Percentiles rank a stretch among this genome's conserved stretches.
Conservation (phyloP, 176 grass and related monocot genomes). For the Cocos nucifera region DNA sequence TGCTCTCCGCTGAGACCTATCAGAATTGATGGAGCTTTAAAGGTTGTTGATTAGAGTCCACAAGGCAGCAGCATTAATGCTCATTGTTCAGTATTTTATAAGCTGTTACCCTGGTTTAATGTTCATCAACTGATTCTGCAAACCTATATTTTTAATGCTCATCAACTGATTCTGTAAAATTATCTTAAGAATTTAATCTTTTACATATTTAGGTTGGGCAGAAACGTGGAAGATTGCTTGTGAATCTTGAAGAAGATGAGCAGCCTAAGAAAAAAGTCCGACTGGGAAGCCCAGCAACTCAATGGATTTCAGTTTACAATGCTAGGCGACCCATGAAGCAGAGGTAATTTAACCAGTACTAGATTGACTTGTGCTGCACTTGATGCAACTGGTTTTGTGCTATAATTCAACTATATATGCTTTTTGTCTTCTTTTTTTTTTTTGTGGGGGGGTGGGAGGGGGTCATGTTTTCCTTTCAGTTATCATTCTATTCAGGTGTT, state of each 20-base stretch:
- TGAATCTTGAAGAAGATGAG: slow-evolving; percentile 89
- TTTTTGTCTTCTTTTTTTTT: too few species aligned
- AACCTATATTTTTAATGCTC: neutral
- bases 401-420: too few species aligned
- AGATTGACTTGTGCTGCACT: neutral
- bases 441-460: too few species aligned
- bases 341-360: slow-evolving; percentile 45
- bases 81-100: slow-evolving; percentile 1
- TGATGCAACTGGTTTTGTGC: neutral
- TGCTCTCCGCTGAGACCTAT: slow-evolving; percentile 75
- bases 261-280: slow-evolving; percentile 97
- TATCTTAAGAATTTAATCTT: slow-evolving; percentile 11
- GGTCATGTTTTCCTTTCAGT: too few species aligned
- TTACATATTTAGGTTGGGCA: slow-evolving; percentile 74
- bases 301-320: slow-evolving; percentile 99
- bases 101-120: neutral
- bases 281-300: slow-evolving; percentile 86
- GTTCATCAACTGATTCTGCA: neutral
- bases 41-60: slow-evolving; percentile 38
- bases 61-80: neutral
- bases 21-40: slow-evolving; percentile 94
- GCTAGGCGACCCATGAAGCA: slow-evolving; percentile 94
- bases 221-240: slow-evolving; percentile 77
- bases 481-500: too few species aligned
- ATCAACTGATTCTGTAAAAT: neutral